A percentile compares a stretch with the other conserved stretches of the same genome.
Conservation (phyloP, 805 yeast species). For the Starmerella bombi region DNA sequence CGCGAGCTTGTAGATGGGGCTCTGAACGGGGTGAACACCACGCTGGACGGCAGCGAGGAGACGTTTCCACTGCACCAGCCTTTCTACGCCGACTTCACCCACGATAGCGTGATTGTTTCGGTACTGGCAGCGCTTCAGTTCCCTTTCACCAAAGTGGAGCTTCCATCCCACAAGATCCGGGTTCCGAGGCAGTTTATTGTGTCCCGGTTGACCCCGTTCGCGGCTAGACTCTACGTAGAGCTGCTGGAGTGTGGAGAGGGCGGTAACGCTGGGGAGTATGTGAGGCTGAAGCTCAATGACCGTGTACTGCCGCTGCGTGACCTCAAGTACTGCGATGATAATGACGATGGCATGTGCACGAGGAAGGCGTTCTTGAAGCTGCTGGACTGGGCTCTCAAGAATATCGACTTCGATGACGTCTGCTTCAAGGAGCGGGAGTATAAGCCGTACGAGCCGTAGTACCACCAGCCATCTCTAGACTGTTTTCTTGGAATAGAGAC, state of each 20-base stretch:
- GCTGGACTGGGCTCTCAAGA: constrained; percentile 21
- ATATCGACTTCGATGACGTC: constrained; percentile 23
- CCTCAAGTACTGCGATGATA: constrained; percentile 26
- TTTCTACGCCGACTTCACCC: constrained; percentile 58
- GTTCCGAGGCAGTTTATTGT: constrained; percentile 31
- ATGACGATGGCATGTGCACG: constrained; percentile 27
- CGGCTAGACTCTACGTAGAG: constrained; percentile 31
- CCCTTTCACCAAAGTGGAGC: constrained; percentile 29
- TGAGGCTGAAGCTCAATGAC: constrained; percentile 29
- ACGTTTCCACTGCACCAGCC: constrained; percentile 35
- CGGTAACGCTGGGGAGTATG: constrained; percentile 17
- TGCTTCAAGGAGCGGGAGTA: constrained; percentile 22
- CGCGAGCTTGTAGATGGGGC: constrained; percentile 40
- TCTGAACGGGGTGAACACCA: constrained; percentile 35
- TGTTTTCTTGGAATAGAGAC: no score
- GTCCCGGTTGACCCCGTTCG: constrained; percentile 33
- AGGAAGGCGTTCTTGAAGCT: constrained; percentile 22
- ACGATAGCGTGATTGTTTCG: constrained; percentile 55
- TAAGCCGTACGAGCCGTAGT: constrained; percentile 4
- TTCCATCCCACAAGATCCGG: constrained; percentile 35
- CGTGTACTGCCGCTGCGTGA: constrained; percentile 29
- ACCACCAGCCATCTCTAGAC: no score
- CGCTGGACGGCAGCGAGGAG: constrained; percentile 24
- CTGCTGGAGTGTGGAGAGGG: constrained; percentile 27
- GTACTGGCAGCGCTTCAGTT: constrained; percentile 55